A percentile compares a stretch with the other conserved stretches of the same genome.
These are phyloP conservation scores for Xerocomus nothofagi DNA, from an alignment of 1,284 basidiomycete genomes.

Conservation along the genomic window DNA sequence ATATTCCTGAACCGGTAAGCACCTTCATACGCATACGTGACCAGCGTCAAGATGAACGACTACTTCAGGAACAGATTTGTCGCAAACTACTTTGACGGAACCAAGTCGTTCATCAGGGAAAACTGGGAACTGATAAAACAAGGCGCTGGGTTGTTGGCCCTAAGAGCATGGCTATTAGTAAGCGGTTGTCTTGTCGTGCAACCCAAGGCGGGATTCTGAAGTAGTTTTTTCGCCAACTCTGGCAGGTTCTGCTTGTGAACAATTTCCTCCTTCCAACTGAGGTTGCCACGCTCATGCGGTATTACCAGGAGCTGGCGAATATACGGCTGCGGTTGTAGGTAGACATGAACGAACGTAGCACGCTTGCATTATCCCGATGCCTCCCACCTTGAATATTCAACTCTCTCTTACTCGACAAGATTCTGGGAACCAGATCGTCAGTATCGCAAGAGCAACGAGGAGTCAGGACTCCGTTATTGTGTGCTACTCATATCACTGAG, in stretches of 20 bases:
- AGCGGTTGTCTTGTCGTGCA: conserved; percentile 18
- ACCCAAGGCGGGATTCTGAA: not conserved
- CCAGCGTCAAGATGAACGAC: not conserved
- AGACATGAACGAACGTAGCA: not conserved
- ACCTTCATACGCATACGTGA: not conserved
- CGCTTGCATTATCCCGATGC: not conserved
- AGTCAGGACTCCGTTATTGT: too few species aligned
- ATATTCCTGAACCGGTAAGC: conserved; percentile 61
- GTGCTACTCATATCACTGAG: too few species aligned
- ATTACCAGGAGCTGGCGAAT: conserved; percentile 47
- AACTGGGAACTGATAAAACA: conserved; percentile 65
- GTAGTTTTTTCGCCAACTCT: not conserved
- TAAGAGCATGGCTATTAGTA: conserved; percentile 63
- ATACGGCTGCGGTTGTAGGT: conserved; percentile 37
- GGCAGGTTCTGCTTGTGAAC: conserved; percentile 47
- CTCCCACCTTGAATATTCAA: not conserved
- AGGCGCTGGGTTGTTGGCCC: conserved; percentile 65
- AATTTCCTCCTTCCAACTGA: conserved; percentile 46
- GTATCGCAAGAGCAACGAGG: not conserved
- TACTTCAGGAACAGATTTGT: conserved; percentile 49
- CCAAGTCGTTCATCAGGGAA: conserved; percentile 52
- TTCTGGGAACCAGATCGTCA: not conserved
- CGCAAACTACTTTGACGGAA: conserved; percentile 52
- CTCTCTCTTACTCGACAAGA: not conserved
- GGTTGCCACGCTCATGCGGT: conserved; percentile 44